Evolutionary conservation across 129 eudicot species (phyloP).

Genomic region (Ambrosia trifida): DNA sequence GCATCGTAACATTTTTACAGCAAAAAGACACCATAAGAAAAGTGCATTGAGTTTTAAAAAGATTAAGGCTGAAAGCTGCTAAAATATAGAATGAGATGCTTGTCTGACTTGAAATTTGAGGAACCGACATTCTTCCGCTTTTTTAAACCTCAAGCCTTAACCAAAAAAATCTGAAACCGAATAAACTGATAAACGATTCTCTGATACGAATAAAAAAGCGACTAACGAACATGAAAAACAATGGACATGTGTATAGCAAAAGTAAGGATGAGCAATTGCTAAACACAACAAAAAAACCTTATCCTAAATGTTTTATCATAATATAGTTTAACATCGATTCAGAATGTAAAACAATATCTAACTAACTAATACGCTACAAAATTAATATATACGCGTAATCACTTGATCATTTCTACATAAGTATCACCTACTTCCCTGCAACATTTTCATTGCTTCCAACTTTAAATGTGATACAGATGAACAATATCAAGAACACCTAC

Average conservation of each 20-base stretch:
- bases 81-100: slow-evolving; percentile 20
- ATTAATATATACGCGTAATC: background rate
- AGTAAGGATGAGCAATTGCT: slow-evolving; percentile 23
- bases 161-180: background rate
- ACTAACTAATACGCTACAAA: too few relatives aligned
- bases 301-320: background rate
- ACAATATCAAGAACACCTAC: slow-evolving; percentile 27
- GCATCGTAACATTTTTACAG: slow-evolving; percentile 3
- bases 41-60: slow-evolving; percentile 13
- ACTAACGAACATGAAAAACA: background rate
- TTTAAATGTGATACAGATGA: slow-evolving; percentile 27
- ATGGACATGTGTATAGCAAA: slow-evolving; percentile 6
- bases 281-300: slow-evolving; percentile 26
- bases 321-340: background rate
- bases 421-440: background rate
- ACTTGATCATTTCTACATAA: background rate
- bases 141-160: slow-evolving; percentile 18
- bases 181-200: slow-evolving; percentile 5
- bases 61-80: slow-evolving; percentile 2
- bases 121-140: slow-evolving; percentile 27
- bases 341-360: background rate
- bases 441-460: slow-evolving; percentile 13
- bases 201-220: slow-evolving; percentile 4
- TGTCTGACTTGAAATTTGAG: slow-evolving; percentile 25
- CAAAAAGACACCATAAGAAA: background rate